phyloP scores from a whole-genome alignment of 805 yeast species.

The Suhomyces sp. region DNA sequence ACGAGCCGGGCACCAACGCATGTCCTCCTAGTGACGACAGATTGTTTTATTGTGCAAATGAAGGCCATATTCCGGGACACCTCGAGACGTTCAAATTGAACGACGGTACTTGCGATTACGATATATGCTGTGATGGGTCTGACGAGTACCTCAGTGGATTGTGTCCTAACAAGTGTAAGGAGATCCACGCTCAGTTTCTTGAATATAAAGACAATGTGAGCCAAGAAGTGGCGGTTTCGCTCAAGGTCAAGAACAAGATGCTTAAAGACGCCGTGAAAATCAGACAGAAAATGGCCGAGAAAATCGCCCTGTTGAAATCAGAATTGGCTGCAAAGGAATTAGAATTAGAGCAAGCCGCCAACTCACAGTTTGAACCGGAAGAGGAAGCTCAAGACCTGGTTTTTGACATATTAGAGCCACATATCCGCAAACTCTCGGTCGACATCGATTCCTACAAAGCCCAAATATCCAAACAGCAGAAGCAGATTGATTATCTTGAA shows the following conservation, averaged over 20 bases:
- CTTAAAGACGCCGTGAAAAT: conserved; percentile 16
- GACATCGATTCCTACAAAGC: conserved; percentile 1
- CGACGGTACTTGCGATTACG: conserved; percentile 92
- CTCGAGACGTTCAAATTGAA: conserved; percentile 68
- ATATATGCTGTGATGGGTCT: conserved; percentile 88
- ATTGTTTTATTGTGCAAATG: conserved; percentile 71
- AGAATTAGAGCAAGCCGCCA: neutral
- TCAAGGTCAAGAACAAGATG: conserved; percentile 27
- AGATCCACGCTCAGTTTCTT: conserved; percentile 42
- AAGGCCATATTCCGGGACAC: conserved; percentile 60
- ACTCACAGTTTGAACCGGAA: neutral
- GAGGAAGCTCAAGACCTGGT: conserved; percentile 8
- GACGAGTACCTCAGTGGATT: conserved; percentile 58
- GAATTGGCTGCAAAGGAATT: conserved; percentile 5
- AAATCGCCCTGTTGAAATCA: conserved; percentile 5
- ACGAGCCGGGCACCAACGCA: conserved; percentile 94
- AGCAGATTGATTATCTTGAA: conserved; percentile 37
- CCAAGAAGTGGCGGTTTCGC: conserved; percentile 21
- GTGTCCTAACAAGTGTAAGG: conserved; percentile 58
- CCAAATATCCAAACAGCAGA: conserved; percentile 9
- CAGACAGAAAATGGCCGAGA: conserved; percentile 12
- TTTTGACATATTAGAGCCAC: conserved; percentile 16
- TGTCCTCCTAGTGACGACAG: conserved; percentile 44
- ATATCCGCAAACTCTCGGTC: conserved; percentile 10
- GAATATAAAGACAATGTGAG: conserved; percentile 6